Conservation (phyloP, 2,329 filamentous ascomycete species). For the Hypoxylon sp. region DNA sequence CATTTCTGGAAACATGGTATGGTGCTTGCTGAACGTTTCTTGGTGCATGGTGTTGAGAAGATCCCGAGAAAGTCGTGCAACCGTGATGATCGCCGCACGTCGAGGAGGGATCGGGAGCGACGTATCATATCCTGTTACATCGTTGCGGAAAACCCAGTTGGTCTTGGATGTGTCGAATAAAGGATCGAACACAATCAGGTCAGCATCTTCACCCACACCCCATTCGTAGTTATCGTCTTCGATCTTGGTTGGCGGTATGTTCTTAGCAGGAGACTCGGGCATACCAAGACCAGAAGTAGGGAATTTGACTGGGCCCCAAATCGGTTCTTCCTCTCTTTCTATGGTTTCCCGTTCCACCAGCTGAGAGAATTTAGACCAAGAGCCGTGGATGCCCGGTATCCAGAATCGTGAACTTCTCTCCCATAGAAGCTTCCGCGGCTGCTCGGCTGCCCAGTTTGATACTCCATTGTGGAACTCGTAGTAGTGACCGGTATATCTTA, state of each 20-base stretch:
- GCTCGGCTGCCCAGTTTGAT: conserved; percentile 62
- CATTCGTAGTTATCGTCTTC: conserved; percentile 72
- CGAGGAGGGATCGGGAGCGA: conserved; percentile 61
- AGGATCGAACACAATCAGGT: conserved; percentile 68
- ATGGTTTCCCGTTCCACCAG: conserved; percentile 63
- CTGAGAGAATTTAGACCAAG: conserved; percentile 64
- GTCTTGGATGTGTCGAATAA: conserved; percentile 66
- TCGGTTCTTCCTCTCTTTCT: conserved; percentile 48
- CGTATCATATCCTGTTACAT: conserved; percentile 64
- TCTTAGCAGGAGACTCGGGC: conserved; percentile 64
- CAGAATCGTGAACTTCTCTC: conserved; percentile 70
- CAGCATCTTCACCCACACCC: conserved; percentile 66
- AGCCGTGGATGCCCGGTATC: conserved; percentile 63
- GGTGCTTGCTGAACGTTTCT: conserved; percentile 59
- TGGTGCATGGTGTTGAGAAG: conserved; percentile 66
- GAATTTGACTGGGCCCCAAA: conserved; percentile 67
- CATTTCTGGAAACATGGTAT: conserved; percentile 70
- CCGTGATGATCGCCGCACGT: conserved; percentile 65
- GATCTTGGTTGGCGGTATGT: conserved; percentile 65
- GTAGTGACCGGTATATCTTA: conserved; percentile 54
- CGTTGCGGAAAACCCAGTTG: conserved; percentile 65
- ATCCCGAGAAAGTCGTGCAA: conserved; percentile 60
- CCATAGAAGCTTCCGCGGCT: conserved; percentile 69
- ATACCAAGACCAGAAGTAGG: conserved; percentile 55
- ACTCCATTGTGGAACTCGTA: conserved; percentile 66